phyloP scores from a whole-genome alignment of 225 moss, liverwort and hornwort species.

The Neckera pumila region DNA sequence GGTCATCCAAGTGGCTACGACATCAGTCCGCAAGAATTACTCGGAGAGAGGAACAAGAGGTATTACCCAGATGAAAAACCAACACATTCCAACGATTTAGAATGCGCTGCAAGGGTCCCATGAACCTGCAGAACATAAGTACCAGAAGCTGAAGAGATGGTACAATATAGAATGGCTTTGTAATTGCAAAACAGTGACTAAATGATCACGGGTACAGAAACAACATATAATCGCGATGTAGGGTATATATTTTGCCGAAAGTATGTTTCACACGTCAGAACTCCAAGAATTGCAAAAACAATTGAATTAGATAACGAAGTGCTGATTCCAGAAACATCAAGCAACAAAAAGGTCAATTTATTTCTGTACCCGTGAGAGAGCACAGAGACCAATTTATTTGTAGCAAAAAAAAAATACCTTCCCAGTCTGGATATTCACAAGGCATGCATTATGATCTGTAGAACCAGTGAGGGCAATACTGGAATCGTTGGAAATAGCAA shows the following conservation, averaged over 20 bases:
- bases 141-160: background rate
- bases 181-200: background rate
- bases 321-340: background rate
- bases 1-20: background rate
- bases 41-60: background rate
- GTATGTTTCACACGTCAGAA: background rate
- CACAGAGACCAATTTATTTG: background rate
- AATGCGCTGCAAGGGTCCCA: conserved; percentile 58
- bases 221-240: background rate
- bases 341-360: background rate
- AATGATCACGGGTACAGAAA: background rate
- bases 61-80: conserved; percentile 75
- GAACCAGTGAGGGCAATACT: conserved; percentile 77
- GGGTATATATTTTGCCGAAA: background rate
- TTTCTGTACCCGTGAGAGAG: background rate
- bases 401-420: conserved; percentile 33
- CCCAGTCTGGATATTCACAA: conserved; percentile 85
- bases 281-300: background rate
- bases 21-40: background rate
- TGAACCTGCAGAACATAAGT: conserved; percentile 44
- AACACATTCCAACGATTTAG: conserved; percentile 63
- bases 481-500: conserved; percentile 67
- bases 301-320: background rate
- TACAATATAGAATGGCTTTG: background rate
- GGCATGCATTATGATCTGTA: conserved; percentile 61